Conservation (phyloP, 148 eudicot species). For the Beta vulgaris region DNA sequence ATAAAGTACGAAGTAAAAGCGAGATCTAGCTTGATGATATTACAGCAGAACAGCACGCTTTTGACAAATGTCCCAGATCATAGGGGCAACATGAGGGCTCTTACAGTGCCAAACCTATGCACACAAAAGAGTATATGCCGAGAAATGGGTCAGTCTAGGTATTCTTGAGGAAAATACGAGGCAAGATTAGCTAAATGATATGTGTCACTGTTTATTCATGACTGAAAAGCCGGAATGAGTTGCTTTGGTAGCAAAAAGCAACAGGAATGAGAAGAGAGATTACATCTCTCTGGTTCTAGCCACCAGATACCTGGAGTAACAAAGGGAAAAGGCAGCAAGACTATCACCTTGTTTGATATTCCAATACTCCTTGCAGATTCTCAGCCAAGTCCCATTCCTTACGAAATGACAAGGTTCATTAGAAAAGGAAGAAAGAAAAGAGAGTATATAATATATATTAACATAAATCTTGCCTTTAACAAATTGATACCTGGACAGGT, state of each 20-base stretch:
- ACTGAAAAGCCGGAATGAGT: not conserved
- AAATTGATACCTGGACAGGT: constrained; percentile 68
- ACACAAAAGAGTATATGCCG: not conserved
- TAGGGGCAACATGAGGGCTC: not conserved
- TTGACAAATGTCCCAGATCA: not conserved
- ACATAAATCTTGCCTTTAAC: constrained; percentile 6
- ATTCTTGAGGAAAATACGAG: not conserved
- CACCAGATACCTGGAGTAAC: not conserved
- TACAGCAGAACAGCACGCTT: not conserved
- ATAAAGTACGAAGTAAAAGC: not conserved
- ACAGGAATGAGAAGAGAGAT: not conserved
- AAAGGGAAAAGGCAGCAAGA: not conserved
- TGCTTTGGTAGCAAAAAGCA: not conserved
- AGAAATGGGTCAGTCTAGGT: not conserved
- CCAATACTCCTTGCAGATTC: constrained; percentile 83
- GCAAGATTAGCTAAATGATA: not conserved
- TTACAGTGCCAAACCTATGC: not conserved
- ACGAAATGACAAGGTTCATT: constrained; percentile 16
- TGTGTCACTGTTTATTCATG: not conserved
- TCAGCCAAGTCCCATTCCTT: constrained; percentile 97
- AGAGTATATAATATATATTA: not conserved
- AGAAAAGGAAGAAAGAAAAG: not conserved
- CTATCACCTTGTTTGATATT: constrained; percentile 85
- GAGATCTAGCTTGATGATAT: not conserved
- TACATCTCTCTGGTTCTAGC: not conserved